A percentile compares a stretch with the other conserved stretches of the same genome.
Conservation (phyloP, 305 asterid species). For the Striga hermonthica region DNA sequence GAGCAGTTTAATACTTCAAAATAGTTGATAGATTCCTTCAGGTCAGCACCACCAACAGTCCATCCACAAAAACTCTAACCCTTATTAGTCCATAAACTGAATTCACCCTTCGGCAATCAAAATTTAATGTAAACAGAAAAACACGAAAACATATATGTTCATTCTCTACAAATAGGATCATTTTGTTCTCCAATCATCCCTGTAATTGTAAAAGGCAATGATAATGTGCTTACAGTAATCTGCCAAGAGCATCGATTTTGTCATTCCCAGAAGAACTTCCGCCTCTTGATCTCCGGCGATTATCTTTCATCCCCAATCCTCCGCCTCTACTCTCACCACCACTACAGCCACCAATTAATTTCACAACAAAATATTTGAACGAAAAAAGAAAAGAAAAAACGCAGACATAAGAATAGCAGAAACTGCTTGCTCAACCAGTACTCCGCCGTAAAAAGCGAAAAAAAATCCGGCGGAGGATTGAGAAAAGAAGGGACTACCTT, state of each 20-base stretch:
- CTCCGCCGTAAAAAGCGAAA: not conserved
- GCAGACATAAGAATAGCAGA: not conserved
- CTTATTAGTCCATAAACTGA: not conserved
- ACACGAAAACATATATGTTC: not conserved
- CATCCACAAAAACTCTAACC: not conserved
- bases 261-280: constrained; percentile 50
- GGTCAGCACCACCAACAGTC: not conserved
- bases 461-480: not conserved
- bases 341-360: constrained; percentile 20
- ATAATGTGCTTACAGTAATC: constrained; percentile 59
- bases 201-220: not conserved
- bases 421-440: not conserved
- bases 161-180: too few species aligned
- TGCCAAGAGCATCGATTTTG: constrained; percentile 82
- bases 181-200: not conserved
- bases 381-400: not conserved
- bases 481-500: constrained; percentile 33
- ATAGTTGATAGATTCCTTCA: not conserved
- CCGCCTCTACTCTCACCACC: constrained; percentile 54
- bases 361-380: constrained; percentile 2
- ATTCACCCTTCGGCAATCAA: constrained; percentile 3
- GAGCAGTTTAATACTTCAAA: not conserved
- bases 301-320: constrained; percentile 41
- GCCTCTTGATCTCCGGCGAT: constrained; percentile 40
- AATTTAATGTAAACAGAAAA: not conserved